These are phyloP conservation scores for Echinochloa phyllopogon DNA, from an alignment of 176 grass and related monocot genomes.

Conservation along the genomic window DNA sequence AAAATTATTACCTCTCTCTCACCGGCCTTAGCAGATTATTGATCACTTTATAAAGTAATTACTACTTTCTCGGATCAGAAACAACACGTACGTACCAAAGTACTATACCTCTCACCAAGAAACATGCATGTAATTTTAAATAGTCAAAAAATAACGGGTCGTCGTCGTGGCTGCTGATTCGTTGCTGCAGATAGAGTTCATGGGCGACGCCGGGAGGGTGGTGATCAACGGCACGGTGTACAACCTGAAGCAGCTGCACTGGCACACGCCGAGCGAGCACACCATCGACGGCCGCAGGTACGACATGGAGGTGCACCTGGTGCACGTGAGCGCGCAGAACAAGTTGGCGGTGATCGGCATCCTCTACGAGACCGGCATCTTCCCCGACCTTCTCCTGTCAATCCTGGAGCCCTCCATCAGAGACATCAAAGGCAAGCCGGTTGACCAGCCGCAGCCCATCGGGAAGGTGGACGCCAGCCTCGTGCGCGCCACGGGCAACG, in stretches of 20 bases:
- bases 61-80: too few relatives aligned
- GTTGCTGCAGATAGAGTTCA: constrained; percentile 50
- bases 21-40: too few relatives aligned
- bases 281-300: constrained; percentile 59
- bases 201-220: constrained; percentile 52
- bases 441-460: constrained; percentile 39
- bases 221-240: constrained; percentile 61
- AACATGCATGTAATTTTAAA: too few relatives aligned
- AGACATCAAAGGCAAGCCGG: constrained; percentile 16
- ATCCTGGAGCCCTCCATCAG: constrained; percentile 55
- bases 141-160: too few relatives aligned
- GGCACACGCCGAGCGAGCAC: constrained; percentile 86
- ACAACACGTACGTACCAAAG: too few relatives aligned
- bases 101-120: too few relatives aligned
- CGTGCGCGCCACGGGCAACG: constrained; percentile 32
- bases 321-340: constrained; percentile 50
- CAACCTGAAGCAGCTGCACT: constrained; percentile 63
- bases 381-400: constrained; percentile 48
- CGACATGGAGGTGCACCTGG: constrained; percentile 72
- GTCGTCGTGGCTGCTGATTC: too few relatives aligned
- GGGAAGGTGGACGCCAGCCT: constrained; percentile 37
- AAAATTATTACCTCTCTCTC: too few relatives aligned
- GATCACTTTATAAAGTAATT: too few relatives aligned
- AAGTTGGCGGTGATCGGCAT: constrained; percentile 59
- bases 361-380: constrained; percentile 48